Evolutionary conservation across 768 basidiomycete genomes (phyloP), one percentile per base, ranked within the genome.

Genomic region (Lactifluus volemus): DNA sequence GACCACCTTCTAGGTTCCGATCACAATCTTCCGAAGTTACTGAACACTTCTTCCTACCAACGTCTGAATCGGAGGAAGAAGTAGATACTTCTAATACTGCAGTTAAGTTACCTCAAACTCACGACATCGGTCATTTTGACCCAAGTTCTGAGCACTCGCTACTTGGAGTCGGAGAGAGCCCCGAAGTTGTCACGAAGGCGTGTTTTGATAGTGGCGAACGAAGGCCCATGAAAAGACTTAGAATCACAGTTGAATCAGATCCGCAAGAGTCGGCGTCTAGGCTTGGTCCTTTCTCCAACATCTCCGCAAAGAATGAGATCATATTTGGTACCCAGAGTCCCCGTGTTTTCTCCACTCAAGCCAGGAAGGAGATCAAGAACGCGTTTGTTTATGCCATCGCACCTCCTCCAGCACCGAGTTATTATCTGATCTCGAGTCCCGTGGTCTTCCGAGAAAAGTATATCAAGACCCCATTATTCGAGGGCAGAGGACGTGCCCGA

Each of bases 381-480:
- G 67, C 70, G 36, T 83, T 81, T 67, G 67, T 72, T 38, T 90
- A 86, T 61, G 70, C 71, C 1, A 59, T 63, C n/a, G 57, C 69
- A 10, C 82, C 87, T 0, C 89, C 88, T 2, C 73, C 80, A 6
- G 50, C 74, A 73, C 77, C 4, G 74, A 81, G 12, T 72, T 89
- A 0, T 58, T 79, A 6, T 69, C 70, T 7, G 78, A 75, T 49
- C 58, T 85, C 14, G 76, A 78, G 36, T 67, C 70, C 0, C 72
- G 81, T 64, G 78, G 77, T 21, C 70, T 89, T 7, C 80, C 84
- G 4, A 73, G 69, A 49, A 84, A 82, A 65, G 70, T 88, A 25
- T 95, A 97, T 72, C 82, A 79, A 49, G 75, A 81, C n/a, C 89
- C 0, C 86, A 81, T 72, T 99, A 92, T 69, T 92, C 90, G 6